Percentiles rank a stretch among this genome's conserved stretches.
phyloP scores from a whole-genome alignment of 2,329 filamentous ascomycete genomes.

The Ciborinia camelliae region DNA sequence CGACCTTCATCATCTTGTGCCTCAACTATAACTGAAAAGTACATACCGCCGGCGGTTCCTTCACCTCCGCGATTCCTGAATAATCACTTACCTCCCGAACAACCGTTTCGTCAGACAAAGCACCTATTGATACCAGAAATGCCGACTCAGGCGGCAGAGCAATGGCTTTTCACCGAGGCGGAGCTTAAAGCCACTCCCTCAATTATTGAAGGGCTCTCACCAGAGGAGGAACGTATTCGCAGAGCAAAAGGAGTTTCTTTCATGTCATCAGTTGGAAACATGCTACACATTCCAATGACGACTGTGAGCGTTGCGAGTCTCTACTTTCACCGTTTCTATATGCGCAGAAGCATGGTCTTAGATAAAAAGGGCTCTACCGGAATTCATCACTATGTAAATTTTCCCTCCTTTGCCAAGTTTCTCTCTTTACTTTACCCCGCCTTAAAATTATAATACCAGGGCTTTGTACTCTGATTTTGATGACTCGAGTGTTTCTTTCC shows the following conservation, averaged over 20 bases:
- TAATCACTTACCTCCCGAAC: constrained; percentile 50
- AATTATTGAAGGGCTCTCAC: constrained; percentile 74
- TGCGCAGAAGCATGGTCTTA: constrained; percentile 79
- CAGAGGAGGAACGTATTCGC: constrained; percentile 73
- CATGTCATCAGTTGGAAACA: constrained; percentile 88
- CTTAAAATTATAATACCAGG: constrained; percentile 13
- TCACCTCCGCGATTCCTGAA: constrained; percentile 57
- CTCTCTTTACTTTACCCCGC: constrained; percentile 19
- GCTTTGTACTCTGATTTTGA: neutral
- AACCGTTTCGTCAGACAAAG: constrained; percentile 19
- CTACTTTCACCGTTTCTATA: constrained; percentile 95
- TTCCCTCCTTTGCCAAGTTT: constrained; percentile 6
- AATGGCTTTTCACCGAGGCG: constrained; percentile 87
- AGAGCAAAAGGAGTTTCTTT: constrained; percentile 94
- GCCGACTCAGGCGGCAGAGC: constrained; percentile 47
- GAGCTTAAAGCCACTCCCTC: constrained; percentile 83
- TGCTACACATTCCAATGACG: constrained; percentile 87
- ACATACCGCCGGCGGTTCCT: constrained; percentile 57
- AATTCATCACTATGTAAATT: constrained; percentile 82
- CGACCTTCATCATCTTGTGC: constrained; percentile 13
- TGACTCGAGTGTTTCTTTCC: neutral
- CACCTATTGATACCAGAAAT: constrained; percentile 19
- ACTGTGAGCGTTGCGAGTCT: constrained; percentile 89
- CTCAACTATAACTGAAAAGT: constrained; percentile 45
- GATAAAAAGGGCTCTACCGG: constrained; percentile 58